Percentiles rank a stretch among this genome's conserved stretches.
Conservation (phyloP, 306 rosid genomes). For the Coriaria nepalensis region DNA sequence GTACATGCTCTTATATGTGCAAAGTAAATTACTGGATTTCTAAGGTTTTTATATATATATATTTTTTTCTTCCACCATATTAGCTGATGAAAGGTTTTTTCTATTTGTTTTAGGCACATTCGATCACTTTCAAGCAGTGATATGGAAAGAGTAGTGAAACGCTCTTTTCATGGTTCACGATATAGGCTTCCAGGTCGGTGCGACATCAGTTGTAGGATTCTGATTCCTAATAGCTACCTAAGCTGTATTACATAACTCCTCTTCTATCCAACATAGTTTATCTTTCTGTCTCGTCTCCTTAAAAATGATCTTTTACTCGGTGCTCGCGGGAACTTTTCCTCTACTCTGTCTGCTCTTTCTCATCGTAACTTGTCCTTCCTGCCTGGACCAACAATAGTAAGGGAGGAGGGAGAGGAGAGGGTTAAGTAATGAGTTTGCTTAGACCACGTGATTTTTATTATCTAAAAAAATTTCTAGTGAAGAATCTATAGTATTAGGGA, state of each 20-base stretch:
- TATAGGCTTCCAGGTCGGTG: slow-evolving; percentile 73
- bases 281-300: neutral
- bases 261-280: neutral
- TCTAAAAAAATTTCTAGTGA: no score
- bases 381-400: neutral
- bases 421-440: no score
- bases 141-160: slow-evolving; percentile 56
- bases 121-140: slow-evolving; percentile 63
- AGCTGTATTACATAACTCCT: no score
- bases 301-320: neutral
- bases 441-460: no score
- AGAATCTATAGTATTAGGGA: no score
- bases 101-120: slow-evolving; percentile 47
- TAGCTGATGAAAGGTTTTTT: slow-evolving; percentile 1
- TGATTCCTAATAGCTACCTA: neutral
- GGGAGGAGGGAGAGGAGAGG: neutral
- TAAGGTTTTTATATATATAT: slow-evolving; percentile 7
- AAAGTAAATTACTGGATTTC: slow-evolving; percentile 34
- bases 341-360: neutral
- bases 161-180: slow-evolving; percentile 34
- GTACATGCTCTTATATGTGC: slow-evolving; percentile 74
- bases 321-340: slow-evolving; percentile 1
- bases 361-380: neutral
- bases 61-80: neutral
- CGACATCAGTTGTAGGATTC: slow-evolving; percentile 12